Evolutionary conservation across 2,329 filamentous ascomycete genomes (phyloP), one percentile per base, ranked within the genome.

Genomic region (Metarhizium guizhouense): DNA sequence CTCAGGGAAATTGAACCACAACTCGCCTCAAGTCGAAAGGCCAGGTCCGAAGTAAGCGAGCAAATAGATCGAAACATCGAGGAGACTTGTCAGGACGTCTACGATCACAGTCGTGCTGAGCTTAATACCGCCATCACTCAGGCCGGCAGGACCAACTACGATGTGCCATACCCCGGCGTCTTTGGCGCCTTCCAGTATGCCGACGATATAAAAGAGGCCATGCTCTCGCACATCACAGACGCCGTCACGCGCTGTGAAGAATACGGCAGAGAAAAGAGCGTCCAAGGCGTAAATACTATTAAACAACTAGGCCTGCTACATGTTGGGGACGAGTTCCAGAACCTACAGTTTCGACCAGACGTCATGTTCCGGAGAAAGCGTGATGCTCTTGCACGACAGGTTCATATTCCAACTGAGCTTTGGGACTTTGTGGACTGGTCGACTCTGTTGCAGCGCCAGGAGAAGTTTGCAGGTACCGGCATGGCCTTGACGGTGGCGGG

Each of bases 401-500:
- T 97, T 16, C 85, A 96, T 58, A 85, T 96, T 20, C 84, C 94
- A 54, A 88, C 94, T 4, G 92, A 99, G 66, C 64, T 96, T 0
- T 88, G 81, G 81, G 94, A 99, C 73, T 97, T 99, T 76, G 89
- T 99, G 64, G 94, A 99, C 70, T 79, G 91, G 70, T 80, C 84
- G 18, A 88, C 84, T 11, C 74, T 97, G 6, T 80, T 95, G 75
- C 90, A 96, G 66, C 82, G 85, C 54, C 93, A 97, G 69, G 94
- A 99, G 72, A 99, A 97, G 78, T 80, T 95, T 55, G 92, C 93
- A 6, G 90, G 93, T 43, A 95, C 92, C 3, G 88, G 94, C 60
- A 92, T 99, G 87, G 94, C 93, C 6, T 79, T 99, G 66, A 99
- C 94, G 1, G 82, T 96, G 40, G 88, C 88, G 10, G 92, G 90